A percentile compares a stretch with the other conserved stretches of the same genome.
phyloP scores from a whole-genome alignment of 1,139 yeast genomes.

The Sugiyamaella pinicola region DNA sequence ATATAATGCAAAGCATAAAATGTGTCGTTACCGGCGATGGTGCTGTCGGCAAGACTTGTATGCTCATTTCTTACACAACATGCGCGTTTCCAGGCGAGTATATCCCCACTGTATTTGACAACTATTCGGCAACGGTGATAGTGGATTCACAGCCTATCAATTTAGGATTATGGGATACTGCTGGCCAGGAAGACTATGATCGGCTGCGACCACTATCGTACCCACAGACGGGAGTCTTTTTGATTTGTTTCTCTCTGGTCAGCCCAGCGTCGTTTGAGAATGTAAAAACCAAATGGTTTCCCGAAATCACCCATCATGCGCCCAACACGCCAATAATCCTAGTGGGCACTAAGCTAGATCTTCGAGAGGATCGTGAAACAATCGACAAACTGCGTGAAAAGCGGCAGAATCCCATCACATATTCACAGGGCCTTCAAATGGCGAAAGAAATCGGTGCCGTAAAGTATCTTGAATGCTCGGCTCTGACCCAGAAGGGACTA shows the following conservation, averaged over 20 bases:
- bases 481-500: conserved; percentile 82
- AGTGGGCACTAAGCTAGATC: conserved; percentile 85
- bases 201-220: conserved; percentile 86
- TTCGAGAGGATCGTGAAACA: conserved; percentile 78
- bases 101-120: conserved; percentile 91
- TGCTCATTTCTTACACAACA: conserved; percentile 86
- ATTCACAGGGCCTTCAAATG: conserved; percentile 63
- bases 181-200: conserved; percentile 94
- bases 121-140: conserved; percentile 85
- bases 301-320: conserved; percentile 85
- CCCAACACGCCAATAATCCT: conserved; percentile 76
- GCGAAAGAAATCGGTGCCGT: conserved; percentile 76
- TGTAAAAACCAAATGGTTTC: conserved; percentile 73
- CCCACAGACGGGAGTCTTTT: conserved; percentile 88
- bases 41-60: conserved; percentile 94
- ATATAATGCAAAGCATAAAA: conserved; percentile 79
- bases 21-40: conserved; percentile 97
- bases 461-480: conserved; percentile 82
- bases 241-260: conserved; percentile 84
- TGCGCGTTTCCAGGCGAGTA: conserved; percentile 94
- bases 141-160: conserved; percentile 80
- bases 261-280: conserved; percentile 81
- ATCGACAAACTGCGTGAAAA: conserved; percentile 69
- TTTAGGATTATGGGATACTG: conserved; percentile 95
- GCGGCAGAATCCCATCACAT: conserved; percentile 62